Base-by-base conservation (phyloP, 1,139 yeast genomes). In the Yamadazyma songkhlaensis region DNA sequence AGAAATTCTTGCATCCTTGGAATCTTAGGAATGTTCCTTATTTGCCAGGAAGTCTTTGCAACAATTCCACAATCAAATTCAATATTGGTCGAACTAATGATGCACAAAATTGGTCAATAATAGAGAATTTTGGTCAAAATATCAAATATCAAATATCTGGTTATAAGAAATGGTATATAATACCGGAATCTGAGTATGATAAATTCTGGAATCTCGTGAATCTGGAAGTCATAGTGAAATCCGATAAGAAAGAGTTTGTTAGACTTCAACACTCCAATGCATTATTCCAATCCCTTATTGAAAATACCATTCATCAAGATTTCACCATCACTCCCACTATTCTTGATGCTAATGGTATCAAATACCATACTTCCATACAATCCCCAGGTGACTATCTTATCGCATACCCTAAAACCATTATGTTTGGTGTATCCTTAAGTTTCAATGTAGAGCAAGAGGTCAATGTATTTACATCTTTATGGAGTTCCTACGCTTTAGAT, bases 81-180 rank as follows among this genome's bases (percentile, higher is more conserved):
- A 12, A 22, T n/a, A 24, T 31, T 7, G 34, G 34, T 15, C 3
- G 28, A 10, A 14, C 20, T 8, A 13, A 25, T 50, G 76, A 89
- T 31, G 69, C 84, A 2, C 79, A 80, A 42, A 77, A 83, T 47
- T 89, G 95, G 95, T 87, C 49, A 92, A 84, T 48, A 81, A 80
- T 54, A 64, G 89, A 1, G 84, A 84, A 42, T 63, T 76, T 8
- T 25, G 22, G 28, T 15, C 34, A 31, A 17, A 15, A 17, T 12
- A 67, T 79, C 21, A 83, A 82, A 53, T 85, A 76, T 49, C 86
- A 80, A 48, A 59, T 75, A 38, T 95, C 95, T 7, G 82, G 81
- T 4, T 62, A 74, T 20, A 82, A 80, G 51, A 63, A 82, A n/a
- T 85, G 95, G 95, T 86, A 83, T 50, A 79, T 88, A 31, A 74